Conservation (phyloP, 768 basidiomycete genomes). For the Trametes gibbosa region DNA sequence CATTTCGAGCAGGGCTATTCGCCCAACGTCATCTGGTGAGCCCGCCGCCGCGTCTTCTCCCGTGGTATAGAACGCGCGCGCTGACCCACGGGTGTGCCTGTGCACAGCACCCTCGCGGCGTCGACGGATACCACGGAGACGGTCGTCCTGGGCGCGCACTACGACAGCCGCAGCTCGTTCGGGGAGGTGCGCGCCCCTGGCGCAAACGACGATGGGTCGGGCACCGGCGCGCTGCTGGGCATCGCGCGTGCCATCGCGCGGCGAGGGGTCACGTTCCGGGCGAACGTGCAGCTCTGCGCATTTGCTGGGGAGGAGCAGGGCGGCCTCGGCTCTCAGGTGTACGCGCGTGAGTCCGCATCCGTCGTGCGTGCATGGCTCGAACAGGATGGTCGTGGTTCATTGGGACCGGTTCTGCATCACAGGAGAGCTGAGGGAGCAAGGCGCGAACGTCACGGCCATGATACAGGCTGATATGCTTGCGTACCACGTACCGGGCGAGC, state of each 20-base stretch:
- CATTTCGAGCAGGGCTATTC: conserved; percentile 70
- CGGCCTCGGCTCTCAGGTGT: conserved; percentile 72
- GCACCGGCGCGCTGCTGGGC: conserved; percentile 65
- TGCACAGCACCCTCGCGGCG: conserved; percentile 52
- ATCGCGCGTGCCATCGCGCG: conserved; percentile 74
- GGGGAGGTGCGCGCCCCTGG: conserved; percentile 68
- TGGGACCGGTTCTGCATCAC: no score
- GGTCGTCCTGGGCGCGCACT: conserved; percentile 81
- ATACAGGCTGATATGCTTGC: conserved; percentile 93
- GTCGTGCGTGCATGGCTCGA: no score
- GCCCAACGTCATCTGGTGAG: conserved; percentile 83
- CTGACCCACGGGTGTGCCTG: background rate
- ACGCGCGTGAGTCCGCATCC: conserved; percentile 42
- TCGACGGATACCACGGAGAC: conserved; percentile 53
- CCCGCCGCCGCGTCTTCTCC: conserved; percentile 9
- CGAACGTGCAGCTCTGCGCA: conserved; percentile 74
- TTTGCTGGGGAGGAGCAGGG: conserved; percentile 95
- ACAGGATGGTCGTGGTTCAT: no score
- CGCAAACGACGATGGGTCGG: conserved; percentile 61
- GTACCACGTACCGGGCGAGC: conserved; percentile 77
- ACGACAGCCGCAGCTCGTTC: conserved; percentile 88
- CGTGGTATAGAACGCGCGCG: background rate
- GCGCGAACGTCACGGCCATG: conserved; percentile 77
- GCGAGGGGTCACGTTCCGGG: conserved; percentile 63
- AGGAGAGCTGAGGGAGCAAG: conserved; percentile 58